Evolutionary conservation across 2,329 filamentous ascomycete genomes (phyloP).

Genomic region (Curvularia sp.): DNA sequence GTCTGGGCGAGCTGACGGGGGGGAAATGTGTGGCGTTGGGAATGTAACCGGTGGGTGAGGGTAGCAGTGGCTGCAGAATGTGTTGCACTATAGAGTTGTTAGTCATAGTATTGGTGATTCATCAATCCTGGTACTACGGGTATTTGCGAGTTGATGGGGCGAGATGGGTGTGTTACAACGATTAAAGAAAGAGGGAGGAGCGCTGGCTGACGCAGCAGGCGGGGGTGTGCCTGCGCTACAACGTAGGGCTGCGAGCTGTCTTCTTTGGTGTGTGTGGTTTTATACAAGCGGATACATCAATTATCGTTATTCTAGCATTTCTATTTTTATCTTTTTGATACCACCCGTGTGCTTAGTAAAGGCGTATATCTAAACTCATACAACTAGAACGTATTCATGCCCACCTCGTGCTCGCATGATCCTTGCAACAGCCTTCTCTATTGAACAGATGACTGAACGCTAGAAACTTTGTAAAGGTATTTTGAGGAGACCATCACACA

Average conservation of each 20-base stretch:
- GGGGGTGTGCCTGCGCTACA: neutral
- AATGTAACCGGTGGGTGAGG: neutral
- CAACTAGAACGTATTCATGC: neutral
- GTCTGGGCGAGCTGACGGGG: constrained; percentile 6
- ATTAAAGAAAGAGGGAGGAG: neutral
- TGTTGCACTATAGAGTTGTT: neutral
- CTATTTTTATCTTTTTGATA: neutral
- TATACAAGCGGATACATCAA: no score
- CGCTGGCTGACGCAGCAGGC: neutral
- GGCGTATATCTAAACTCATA: neutral
- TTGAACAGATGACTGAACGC: neutral
- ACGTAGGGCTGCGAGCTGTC: neutral
- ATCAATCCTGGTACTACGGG: neutral
- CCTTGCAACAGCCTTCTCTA: neutral
- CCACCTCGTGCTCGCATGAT: neutral
- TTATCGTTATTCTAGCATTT: neutral
- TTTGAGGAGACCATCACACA: neutral
- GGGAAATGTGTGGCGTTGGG: neutral
- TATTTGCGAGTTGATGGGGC: neutral
- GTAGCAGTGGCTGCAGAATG: neutral
- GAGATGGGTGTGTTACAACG: neutral
- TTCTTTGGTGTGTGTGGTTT: neutral
- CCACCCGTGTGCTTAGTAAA: neutral
- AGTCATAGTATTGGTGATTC: neutral
- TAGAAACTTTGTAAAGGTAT: neutral